A percentile compares a stretch with the other conserved stretches of the same genome.
These are phyloP conservation scores for Trichoderma sp. DNA, from an alignment of 2,329 filamentous ascomycete species.

Conservation along the genomic window DNA sequence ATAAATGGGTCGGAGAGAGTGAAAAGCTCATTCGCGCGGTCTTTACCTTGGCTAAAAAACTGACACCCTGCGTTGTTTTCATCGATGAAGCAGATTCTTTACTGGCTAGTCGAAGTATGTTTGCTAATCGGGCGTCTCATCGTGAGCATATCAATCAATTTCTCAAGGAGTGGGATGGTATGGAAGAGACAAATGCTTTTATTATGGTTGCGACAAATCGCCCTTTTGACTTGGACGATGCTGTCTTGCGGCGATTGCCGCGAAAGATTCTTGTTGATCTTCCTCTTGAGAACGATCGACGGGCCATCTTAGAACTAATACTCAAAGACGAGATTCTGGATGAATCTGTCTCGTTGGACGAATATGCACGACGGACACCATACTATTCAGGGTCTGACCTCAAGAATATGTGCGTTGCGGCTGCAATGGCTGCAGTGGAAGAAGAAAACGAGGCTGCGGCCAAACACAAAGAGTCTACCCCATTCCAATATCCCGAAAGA, in stretches of 20 bases:
- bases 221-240: constrained; percentile 91
- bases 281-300: constrained; percentile 65
- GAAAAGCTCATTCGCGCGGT: constrained; percentile 95
- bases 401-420: constrained; percentile 79
- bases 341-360: constrained; percentile 58
- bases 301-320: constrained; percentile 70
- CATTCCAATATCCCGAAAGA: constrained; percentile 63
- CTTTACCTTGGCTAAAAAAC: constrained; percentile 87
- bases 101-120: constrained; percentile 72
- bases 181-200: constrained; percentile 79
- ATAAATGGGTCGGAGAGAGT: constrained; percentile 94
- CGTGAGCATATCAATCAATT: constrained; percentile 97
- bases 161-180: constrained; percentile 93
- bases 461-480: constrained; percentile 43
- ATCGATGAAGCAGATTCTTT: constrained; percentile 96
- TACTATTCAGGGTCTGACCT: constrained; percentile 82
- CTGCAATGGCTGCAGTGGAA: constrained; percentile 75
- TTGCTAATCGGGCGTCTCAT: constrained; percentile 68
- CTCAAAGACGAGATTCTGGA: constrained; percentile 68
- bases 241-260: constrained; percentile 75
- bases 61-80: constrained; percentile 91
- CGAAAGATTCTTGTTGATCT: constrained; percentile 73
- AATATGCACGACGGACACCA: constrained; percentile 67
- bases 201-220: constrained; percentile 98
- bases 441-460: constrained; percentile 62